These are phyloP conservation scores for Durotheca rogersii DNA, from an alignment of 495 filamentous ascomycete species.

Conservation along the genomic window DNA sequence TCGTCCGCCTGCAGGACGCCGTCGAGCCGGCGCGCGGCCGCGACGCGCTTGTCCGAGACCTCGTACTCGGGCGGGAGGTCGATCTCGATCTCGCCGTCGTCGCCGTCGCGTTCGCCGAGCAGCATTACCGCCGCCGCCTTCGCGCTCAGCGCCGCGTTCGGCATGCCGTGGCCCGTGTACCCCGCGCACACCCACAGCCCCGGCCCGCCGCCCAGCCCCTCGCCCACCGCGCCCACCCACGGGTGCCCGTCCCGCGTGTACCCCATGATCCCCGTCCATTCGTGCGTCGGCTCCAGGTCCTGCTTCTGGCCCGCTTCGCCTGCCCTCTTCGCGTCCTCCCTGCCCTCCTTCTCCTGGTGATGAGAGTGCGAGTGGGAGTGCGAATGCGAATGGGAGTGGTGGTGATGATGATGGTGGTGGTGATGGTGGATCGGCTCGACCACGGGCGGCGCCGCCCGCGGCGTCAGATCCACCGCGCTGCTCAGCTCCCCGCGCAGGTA, in stretches of 20 bases:
- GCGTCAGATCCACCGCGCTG: slow-evolving; percentile 33
- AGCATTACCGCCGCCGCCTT: slow-evolving; percentile 67
- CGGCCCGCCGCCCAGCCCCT: slow-evolving; percentile 38
- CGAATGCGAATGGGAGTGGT: too few relatives aligned
- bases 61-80: slow-evolving; percentile 48
- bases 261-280: slow-evolving; percentile 87
- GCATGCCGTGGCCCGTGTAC: slow-evolving; percentile 82
- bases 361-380: too few relatives aligned
- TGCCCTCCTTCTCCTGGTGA: background rate
- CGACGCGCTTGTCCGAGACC: slow-evolving; percentile 45
- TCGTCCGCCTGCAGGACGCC: slow-evolving; percentile 24
- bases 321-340: background rate
- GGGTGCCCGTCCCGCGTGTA: slow-evolving; percentile 68
- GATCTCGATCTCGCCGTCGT: slow-evolving; percentile 31
- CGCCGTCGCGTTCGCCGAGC: slow-evolving; percentile 36
- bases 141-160: slow-evolving; percentile 68
- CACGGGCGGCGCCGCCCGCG: background rate
- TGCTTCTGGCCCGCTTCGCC: slow-evolving; percentile 17
- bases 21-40: slow-evolving; percentile 23
- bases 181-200: slow-evolving; percentile 60
- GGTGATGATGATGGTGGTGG: too few relatives aligned
- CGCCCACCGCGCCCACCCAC: slow-evolving; percentile 63
- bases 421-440: too few relatives aligned
- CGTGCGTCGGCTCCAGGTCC: slow-evolving; percentile 55
- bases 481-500: slow-evolving; percentile 52